phyloP scores from a whole-genome alignment of 2,329 filamentous ascomycete genomes.

The Neonectria coccinea region DNA sequence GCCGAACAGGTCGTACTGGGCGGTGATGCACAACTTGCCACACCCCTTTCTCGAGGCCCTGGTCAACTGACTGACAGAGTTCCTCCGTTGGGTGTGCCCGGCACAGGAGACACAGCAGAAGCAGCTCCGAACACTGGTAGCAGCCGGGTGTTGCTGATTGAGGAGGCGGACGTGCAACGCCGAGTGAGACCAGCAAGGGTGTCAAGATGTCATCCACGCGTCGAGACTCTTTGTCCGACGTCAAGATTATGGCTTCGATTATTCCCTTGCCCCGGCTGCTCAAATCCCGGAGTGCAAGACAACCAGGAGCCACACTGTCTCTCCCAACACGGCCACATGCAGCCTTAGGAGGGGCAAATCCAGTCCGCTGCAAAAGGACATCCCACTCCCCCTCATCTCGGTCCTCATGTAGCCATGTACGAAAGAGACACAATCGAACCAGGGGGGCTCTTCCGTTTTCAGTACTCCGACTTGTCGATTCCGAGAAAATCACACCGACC shows the following conservation, averaged over 20 bases:
- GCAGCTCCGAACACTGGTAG: not conserved
- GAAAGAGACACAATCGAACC: constrained; percentile 21
- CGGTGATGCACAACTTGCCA: constrained; percentile 3
- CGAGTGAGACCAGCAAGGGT: no score
- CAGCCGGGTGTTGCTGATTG: not conserved
- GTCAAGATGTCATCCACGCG: no score
- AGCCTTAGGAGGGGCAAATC: constrained; percentile 9
- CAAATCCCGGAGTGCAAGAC: constrained; percentile 5
- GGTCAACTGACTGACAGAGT: constrained; percentile 3
- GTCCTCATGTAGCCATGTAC: constrained; percentile 9
- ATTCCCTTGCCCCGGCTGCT: not conserved
- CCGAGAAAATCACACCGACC: constrained; percentile 10
- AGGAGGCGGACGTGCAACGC: not conserved
- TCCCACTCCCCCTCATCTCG: constrained; percentile 7
- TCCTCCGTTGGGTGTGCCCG: not conserved
- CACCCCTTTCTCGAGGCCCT: not conserved
- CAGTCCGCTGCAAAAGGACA: constrained; percentile 8
- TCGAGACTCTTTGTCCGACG: not conserved
- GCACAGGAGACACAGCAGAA: not conserved
- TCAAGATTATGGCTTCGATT: not conserved
- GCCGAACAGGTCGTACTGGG: constrained; percentile 11
- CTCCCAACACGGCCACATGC: constrained; percentile 23
- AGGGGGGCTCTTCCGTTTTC: constrained; percentile 6
- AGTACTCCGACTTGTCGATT: not conserved
- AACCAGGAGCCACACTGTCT: not conserved